Evolutionary conservation across 1,284 basidiomycete genomes (phyloP), one percentile per base, ranked within the genome.

Genomic region (Rhodotorula mucilaginosa): DNA sequence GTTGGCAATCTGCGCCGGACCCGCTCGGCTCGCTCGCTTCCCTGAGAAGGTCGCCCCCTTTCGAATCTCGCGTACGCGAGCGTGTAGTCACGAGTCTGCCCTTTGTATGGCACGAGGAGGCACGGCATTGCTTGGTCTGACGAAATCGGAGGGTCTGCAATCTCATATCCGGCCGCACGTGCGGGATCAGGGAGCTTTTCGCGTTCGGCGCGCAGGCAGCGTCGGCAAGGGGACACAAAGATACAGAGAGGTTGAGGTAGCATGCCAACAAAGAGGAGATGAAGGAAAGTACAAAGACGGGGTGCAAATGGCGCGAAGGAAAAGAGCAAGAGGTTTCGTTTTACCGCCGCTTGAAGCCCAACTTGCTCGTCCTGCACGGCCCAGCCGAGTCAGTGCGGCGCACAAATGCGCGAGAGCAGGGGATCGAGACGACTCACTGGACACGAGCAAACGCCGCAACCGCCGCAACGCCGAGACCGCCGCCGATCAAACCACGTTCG

Each of bases 401-500:
- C 18, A 26, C 29, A 29, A 21, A 2, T 21, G 5, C 5, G 16
- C 21, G 34, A 16, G 1, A 10, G 5, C 6, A 54, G n/a, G 19
- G 44, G 23, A 48, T 6, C 47, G 18, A 5, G 12, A 12, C 10
- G 47, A 58, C 61, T 56, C 39, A 68, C 67, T 68, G 67, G 0
- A 74, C 51, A 48, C 72, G 65, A 51, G 61, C 23, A 2, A 56
- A 7, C 7, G 71, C 57, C 2, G 71, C 74, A 0, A 71, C 12
- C 3, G 64, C 73, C 19, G 66, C 64, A 6, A 74, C n/a, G 3
- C 56, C 69, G 19, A 77, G 60, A 31, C 73, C 73, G 13, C 21
- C 48, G 2, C 63, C 70, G 65, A 77, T 73, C 23, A 67, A 34
- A 2, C 31, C 31, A 6, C 76, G 29, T 57, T 77, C 73, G 7